Evolutionary conservation across 306 rosid species (phyloP), one percentile per base, ranked within the genome.

Genomic region (Comarum palustre): DNA sequence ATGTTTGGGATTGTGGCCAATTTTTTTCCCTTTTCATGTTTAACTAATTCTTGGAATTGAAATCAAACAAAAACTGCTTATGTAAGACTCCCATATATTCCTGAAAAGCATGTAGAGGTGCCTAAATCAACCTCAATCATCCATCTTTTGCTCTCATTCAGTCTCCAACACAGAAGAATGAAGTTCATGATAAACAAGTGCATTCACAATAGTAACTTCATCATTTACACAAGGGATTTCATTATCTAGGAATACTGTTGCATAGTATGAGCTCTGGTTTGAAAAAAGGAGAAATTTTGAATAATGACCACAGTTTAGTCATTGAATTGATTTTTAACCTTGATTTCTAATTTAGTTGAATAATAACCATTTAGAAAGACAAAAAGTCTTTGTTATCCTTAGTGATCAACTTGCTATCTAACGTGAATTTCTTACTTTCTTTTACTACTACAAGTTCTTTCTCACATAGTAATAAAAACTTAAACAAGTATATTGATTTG

Each of bases 101-200:
- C 62, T 9, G 48, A 59, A 42, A 77, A 75, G 59, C 63, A 27
- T 57, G 58, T 13, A 51, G n/a, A 66, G 81, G 73, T 79, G 77
- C 80, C 81, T 69, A 68, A 65, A 81, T 74, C 80, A 79, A 72
- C 62, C 79, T 73, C 63, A 81, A 76, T 73, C 78, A 7, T 73
- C 73, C 6, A 71, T 69, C 68, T 68, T 79, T 76, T 74, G 64
- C 68, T 54, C 61, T 71, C 77, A 55, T 48, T 73, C 74, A 50
- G 39, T 27, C 65, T 31, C 27, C 38, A 34, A 38, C 63, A 14
- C 66, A 27, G 45, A 59, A 71, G 54, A 54, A 25, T 45, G 27
- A 60, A 75, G 64, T 61, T 46, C 61, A 60, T n/a, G 51, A 75
- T 54, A 59, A 71, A 79, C 63, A 79, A 61, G 59, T 34, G 10